Evolutionary conservation across 371 early-diverging fungal species (phyloP), one percentile per base, ranked within the genome.

Genomic region (Apophysomyces elegans): DNA sequence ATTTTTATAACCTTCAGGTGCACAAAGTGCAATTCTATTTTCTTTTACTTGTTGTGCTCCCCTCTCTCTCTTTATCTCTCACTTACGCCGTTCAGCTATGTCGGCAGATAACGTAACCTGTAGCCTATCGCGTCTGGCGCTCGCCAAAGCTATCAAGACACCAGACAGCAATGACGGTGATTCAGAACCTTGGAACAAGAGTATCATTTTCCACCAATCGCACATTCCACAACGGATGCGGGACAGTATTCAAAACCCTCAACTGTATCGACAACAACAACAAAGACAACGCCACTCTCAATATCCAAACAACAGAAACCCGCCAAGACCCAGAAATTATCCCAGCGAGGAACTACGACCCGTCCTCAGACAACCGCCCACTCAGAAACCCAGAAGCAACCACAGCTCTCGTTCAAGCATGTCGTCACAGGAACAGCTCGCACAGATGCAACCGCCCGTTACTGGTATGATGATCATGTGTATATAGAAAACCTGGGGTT

Each of bases 111-210:
- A 83, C 36, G 71, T 83, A 35, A 72, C 77, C 32, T 80, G 80
- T 54, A 78, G 74, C 50, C 54, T 83, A 18, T 83, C 83, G 59
- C 73, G 82, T 11, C 65, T 81, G 45, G 79, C 79, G 5, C 67
- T 81, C 35, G 82, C 82, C n/a, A 78, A 77, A 61, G 82, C 82
- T 35, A 81, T 81, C 46, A 81, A 81, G 47, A 79, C 82, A 11
- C 79, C 82, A 32, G 82, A 81, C 64, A 54, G 54, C 36, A 69
- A 62, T 12, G 65, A 66, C 35, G 59, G 43, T 14, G 64, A 67
- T 12, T 62, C 69, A 37, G 73, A 72, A 37, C 65, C 69, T n/a
- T 72, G 73, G 73, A 47, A 56, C 44, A 72, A 68, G 35, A 69
- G 69, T 50, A 45, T 72, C 14, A 72, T 72, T 32, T 72, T 72